Evolutionary conservation across 176 grass and related monocot genomes (phyloP), one percentile per base, ranked within the genome.

Genomic region (Eragrostis curvula): DNA sequence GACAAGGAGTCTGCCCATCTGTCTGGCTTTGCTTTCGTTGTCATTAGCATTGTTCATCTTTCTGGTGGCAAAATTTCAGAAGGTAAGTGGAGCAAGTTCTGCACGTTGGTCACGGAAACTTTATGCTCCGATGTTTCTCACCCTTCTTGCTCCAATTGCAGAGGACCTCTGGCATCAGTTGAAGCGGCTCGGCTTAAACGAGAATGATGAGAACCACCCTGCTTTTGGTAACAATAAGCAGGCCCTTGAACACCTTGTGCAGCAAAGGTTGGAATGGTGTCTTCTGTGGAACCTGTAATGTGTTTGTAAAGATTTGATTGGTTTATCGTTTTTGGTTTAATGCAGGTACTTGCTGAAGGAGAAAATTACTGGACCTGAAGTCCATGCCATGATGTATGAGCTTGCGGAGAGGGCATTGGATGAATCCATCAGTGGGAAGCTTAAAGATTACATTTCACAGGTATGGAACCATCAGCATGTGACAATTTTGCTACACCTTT

Each of bases 161-260:
- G 95, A 98, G 65, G 92, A 98, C 72, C 81, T 98, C 6, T 98
- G 90, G 95, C 92, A 86, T 89, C 95, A 97, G 17, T 78, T 97
- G 61, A 91, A 69, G 76, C 87, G 90, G 4, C 16, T 97, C 74
- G 92, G 92, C 20, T 70, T 97, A 74, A 89, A 85, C 15, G 92
- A 97, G 77, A 83, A 47, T 17, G 92, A 94, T 18, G 90, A 91
- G 63, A 84, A 86, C 25, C 73, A 98, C 63, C 41, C 82, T 12
- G 25, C 76, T 72, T 79, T 95, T 75, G 90, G 95, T 29, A 93
- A 93, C 65, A 93, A 78, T 66, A 98, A 95, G 87, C 92, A 93
- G 79, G 77, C 82, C 12, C 86, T 95, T 28, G 92, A 98, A 81
- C 88, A 79, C 58, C 90, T 98, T 42, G 88, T 98, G 68, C 88